A percentile compares a stretch with the other conserved stretches of the same genome.
Conservation (phyloP, 345 rosid genomes). For the Linum trigynum region DNA sequence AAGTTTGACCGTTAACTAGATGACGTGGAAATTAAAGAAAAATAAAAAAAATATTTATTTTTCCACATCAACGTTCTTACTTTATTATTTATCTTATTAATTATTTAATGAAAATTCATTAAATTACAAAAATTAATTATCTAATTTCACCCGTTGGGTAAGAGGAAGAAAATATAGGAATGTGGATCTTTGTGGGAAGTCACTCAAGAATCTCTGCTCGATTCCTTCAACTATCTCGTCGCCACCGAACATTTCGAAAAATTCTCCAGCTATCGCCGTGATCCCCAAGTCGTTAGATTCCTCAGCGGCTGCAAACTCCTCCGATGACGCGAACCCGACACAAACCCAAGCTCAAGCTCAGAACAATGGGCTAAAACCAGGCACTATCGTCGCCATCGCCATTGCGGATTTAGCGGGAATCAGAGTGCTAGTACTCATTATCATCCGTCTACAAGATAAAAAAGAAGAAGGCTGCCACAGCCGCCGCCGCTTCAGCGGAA, state of each 20-base stretch:
- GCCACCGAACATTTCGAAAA: conserved; percentile 54
- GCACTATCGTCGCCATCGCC: conserved; percentile 53
- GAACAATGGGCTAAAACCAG: conserved; percentile 47
- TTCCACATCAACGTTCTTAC: no score
- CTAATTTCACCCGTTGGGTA: no score
- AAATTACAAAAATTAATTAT: no score
- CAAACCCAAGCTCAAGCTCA: conserved; percentile 16
- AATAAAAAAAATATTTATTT: no score
- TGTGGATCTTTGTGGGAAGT: conserved; percentile 65
- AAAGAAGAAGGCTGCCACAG: conserved; percentile 32
- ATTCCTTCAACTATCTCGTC: conserved; percentile 67
- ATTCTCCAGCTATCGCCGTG: conserved; percentile 84
- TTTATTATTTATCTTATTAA: no score
- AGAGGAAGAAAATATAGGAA: conserved; percentile 23
- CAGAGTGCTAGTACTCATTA: conserved; percentile 41
- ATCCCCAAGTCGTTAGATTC: conserved; percentile 50
- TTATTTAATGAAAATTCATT: no score
- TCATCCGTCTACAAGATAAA: conserved; percentile 54
- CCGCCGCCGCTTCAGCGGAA: not conserved
- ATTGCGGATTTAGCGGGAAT: conserved; percentile 60
- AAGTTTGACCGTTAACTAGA: no score
- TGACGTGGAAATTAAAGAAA: no score
- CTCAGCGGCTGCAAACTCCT: conserved; percentile 22
- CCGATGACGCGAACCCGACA: conserved; percentile 9
- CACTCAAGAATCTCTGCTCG: conserved; percentile 61